These are phyloP conservation scores for Lactarius hatsudake DNA, from an alignment of 768 basidiomycete genomes.

Conservation along the genomic window DNA sequence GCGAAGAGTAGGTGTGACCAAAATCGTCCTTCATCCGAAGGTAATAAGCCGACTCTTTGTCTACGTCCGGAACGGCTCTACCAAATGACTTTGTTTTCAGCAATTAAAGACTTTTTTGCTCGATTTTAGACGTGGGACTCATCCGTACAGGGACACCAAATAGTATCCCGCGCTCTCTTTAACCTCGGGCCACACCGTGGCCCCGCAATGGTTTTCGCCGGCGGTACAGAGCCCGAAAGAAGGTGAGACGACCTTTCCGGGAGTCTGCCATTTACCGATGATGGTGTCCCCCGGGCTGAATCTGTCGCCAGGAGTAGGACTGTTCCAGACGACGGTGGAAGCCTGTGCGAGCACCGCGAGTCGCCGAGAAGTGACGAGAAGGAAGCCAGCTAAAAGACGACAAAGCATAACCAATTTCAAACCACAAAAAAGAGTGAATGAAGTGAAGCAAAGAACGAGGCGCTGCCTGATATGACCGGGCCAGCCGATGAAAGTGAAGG, in stretches of 20 bases:
- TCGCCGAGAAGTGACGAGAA: conserved; percentile 11
- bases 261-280: conserved; percentile 34
- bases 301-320: conserved; percentile 31
- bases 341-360: conserved; percentile 10
- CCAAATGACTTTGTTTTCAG: conserved; percentile 23
- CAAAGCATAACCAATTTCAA: conserved; percentile 4
- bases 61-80: conserved; percentile 32
- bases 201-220: conserved; percentile 28
- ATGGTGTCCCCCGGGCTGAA: conserved; percentile 35
- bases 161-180: conserved; percentile 32
- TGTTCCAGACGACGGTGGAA: conserved; percentile 32
- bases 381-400: conserved; percentile 5
- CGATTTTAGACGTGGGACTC: conserved; percentile 8
- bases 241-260: conserved; percentile 33
- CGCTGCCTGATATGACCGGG: conserved; percentile 21
- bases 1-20: conserved; percentile 32
- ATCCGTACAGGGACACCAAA: conserved; percentile 28
- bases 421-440: background rate
- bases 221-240: conserved; percentile 36
- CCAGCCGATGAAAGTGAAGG: conserved; percentile 15
- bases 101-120: background rate
- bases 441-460: conserved; percentile 2
- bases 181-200: conserved; percentile 32
- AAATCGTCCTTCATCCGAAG: conserved; percentile 35
- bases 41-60: conserved; percentile 29